Evolutionary conservation across 2,329 filamentous ascomycete species (phyloP).

Genomic region (Hypomyces perniciosus): DNA sequence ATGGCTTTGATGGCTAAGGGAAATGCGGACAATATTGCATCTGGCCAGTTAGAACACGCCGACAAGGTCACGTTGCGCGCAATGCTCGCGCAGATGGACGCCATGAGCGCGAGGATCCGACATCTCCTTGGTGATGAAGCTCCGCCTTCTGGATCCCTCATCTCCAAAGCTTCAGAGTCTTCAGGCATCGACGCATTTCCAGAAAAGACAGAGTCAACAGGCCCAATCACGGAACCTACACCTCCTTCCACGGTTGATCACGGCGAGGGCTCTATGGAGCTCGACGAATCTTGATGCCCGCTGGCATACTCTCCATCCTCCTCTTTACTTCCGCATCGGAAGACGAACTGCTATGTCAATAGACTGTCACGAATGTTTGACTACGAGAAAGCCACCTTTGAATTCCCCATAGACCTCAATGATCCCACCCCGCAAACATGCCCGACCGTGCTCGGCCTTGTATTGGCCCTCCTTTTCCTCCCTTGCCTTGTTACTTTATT

Average conservation of each 20-base stretch:
- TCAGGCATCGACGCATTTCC: slow-evolving; percentile 14
- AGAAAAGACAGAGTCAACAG: slow-evolving; percentile 26
- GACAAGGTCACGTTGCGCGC: slow-evolving; percentile 43
- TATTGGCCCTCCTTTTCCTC: not conserved
- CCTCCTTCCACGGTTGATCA: slow-evolving; percentile 36
- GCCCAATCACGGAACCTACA: slow-evolving; percentile 32
- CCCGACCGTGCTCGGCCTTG: not conserved
- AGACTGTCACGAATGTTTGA: slow-evolving; percentile 11
- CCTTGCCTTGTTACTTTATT: not conserved
- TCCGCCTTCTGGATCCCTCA: slow-evolving; percentile 14
- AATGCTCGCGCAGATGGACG: slow-evolving; percentile 43
- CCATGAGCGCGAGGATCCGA: slow-evolving; percentile 37
- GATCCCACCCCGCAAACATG: not conserved
- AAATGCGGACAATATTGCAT: slow-evolving; percentile 37
- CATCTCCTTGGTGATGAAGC: slow-evolving; percentile 32
- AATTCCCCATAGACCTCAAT: slow-evolving; percentile 5
- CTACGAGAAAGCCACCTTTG: slow-evolving; percentile 2
- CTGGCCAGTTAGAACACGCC: slow-evolving; percentile 32
- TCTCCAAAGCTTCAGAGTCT: slow-evolving; percentile 17
- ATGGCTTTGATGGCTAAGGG: slow-evolving; percentile 45
- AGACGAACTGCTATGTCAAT: slow-evolving; percentile 3
- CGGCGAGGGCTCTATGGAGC: slow-evolving; percentile 34
- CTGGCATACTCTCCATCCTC: not conserved
- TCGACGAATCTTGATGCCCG: slow-evolving; percentile 27
- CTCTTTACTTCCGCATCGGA: not conserved